Percentiles rank a stretch among this genome's conserved stretches.
phyloP scores from a whole-genome alignment of 148 eudicot species.

The Rhododendron williamsianum region DNA sequence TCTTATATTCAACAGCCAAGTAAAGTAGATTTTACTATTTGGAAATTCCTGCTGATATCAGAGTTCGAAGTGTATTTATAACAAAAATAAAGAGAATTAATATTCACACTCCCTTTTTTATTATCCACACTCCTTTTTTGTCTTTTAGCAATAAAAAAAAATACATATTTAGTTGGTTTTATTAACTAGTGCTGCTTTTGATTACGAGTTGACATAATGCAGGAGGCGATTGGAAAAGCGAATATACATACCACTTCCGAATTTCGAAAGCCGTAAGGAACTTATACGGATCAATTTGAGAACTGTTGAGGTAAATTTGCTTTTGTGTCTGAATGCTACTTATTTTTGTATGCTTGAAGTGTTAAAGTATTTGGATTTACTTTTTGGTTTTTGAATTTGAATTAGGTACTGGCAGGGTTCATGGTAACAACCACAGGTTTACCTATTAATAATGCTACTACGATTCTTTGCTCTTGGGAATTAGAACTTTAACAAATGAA shows the following conservation, averaged over 20 bases:
- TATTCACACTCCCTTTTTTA: no score
- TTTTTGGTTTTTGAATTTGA: not conserved
- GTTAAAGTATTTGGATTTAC: not conserved
- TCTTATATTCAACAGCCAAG: not conserved
- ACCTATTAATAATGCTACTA: not conserved
- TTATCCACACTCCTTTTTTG: no score
- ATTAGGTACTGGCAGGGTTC: not conserved
- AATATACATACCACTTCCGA: slow-evolving; percentile 93
- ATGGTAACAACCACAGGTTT: not conserved
- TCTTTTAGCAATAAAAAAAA: no score
- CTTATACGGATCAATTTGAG: slow-evolving; percentile 91
- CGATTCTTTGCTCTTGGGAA: not conserved
- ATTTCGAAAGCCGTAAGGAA: slow-evolving; percentile 89
- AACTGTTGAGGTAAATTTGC: slow-evolving; percentile 67
- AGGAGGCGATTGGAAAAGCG: slow-evolving; percentile 98
- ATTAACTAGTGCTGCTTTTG: not conserved
- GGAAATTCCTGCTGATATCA: not conserved
- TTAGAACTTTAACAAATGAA: not conserved
- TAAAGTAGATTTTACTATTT: not conserved
- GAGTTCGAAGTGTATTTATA: not conserved
- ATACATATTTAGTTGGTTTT: not conserved
- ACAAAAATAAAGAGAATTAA: no score
- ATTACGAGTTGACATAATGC: slow-evolving; percentile 25
- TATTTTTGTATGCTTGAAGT: not conserved
- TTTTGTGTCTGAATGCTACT: not conserved